Base-by-base conservation (phyloP, 2,329 filamentous ascomycete genomes). In the Calonectria pseudoreteaudii region DNA sequence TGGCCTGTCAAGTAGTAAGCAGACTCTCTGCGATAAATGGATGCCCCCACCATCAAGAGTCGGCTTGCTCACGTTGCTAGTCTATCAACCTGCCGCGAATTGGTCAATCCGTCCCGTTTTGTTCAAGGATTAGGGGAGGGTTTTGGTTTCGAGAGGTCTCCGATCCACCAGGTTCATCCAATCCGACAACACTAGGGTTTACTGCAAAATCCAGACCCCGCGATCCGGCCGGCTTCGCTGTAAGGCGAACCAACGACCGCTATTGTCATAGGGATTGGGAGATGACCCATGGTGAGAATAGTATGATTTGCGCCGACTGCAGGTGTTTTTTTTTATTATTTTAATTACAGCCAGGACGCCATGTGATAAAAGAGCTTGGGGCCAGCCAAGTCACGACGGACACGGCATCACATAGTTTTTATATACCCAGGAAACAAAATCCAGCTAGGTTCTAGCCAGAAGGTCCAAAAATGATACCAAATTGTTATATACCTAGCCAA, bases 31-130 rank as follows among this genome's bases (percentile, higher is more conserved):
- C 50, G 41, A 53, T 23, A 26, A 20, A 58, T 56, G 44, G 16
- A 66, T 52, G 31, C 47, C 38, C 36, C 53, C 47, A 65, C 41
- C 23, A 38, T 44, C 56, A 68, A 68, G 58, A 68, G 65, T 65
- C 70, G 53, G 56, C 47, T 68, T 72, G 44, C 47, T 70, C 36
- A 65, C 62, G 31, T 62, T 50, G 20, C 8, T 67, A 71, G 70
- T 44, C 31, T 47, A n/a, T 26, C n/a, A 13, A 26, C 20, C 64
- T 41, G n/a, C 26, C 30, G 36, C 36, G 56, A 28, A 62, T 62
- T 36, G 26, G 20, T 34, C 41, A 10, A 49, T 20, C 14, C 28
- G 23, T 41, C 13, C 14, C 18, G 23, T 41, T 9, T 56, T 41
- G 23, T n/a, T 60, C 18, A 10, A 13, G 16, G 30, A 5, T 9